Conservation (phyloP, 495 filamentous ascomycete genomes). For the Trichoderma reesei region DNA sequence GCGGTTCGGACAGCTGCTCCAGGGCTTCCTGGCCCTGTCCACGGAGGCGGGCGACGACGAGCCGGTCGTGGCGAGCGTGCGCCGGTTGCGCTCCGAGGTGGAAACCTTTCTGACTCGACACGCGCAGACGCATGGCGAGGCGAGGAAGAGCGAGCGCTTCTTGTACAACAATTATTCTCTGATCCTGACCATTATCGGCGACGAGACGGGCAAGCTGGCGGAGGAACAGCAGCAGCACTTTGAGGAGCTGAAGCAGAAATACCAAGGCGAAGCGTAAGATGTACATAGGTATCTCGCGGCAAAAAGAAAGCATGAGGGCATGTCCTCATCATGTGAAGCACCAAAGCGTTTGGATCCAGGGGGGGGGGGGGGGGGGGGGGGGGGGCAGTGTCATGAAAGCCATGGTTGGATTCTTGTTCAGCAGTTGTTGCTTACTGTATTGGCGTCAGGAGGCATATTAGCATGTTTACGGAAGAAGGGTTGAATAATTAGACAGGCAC, state of each 20-base stretch:
- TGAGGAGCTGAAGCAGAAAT: conserved; percentile 44
- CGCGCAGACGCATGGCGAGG: conserved; percentile 57
- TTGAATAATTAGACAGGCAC: not conserved
- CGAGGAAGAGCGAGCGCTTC: conserved; percentile 75
- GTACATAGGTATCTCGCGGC: not conserved
- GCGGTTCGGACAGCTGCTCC: conserved; percentile 80
- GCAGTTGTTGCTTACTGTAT: not conserved
- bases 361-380: too few relatives aligned
- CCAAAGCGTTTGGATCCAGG: too few relatives aligned
- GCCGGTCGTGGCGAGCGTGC: conserved; percentile 71
- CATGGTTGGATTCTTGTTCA: not conserved
- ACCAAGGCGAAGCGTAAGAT: conserved; percentile 30
- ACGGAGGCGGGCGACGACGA: conserved; percentile 87
- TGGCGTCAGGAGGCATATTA: not conserved
- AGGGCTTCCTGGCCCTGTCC: conserved; percentile 72
- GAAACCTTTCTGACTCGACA: conserved; percentile 64
- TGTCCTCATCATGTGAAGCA: too few relatives aligned
- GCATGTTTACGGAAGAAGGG: not conserved
- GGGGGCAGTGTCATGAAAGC: not conserved
- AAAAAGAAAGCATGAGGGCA: not conserved
- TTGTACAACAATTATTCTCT: conserved; percentile 91
- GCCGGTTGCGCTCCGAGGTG: conserved; percentile 63
- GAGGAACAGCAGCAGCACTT: conserved; percentile 62
- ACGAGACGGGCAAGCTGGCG: conserved; percentile 70
- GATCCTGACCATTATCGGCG: conserved; percentile 82